Percentiles rank a stretch among this genome's conserved stretches.
Evolutionary conservation across 768 basidiomycete genomes (phyloP).

Genomic region (Tricholoma saponaceum): DNA sequence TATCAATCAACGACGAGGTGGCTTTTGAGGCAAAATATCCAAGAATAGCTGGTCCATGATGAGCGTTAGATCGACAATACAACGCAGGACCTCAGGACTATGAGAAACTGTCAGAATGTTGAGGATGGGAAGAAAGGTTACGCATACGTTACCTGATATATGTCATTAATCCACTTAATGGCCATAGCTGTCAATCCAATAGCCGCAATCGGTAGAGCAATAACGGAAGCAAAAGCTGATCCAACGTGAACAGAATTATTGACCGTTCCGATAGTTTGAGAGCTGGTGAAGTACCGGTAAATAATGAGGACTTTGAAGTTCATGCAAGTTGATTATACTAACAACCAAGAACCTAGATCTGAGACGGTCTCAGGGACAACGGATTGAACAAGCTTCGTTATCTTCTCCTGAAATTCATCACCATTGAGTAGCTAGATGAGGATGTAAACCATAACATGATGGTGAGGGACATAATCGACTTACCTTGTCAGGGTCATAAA

Average conservation of each 20-base stretch:
- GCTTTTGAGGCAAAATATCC: not conserved
- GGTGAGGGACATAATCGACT: not conserved
- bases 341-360: not conserved
- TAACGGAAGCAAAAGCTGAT: not conserved
- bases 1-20: not conserved
- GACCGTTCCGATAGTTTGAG: not conserved
- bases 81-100: not conserved
- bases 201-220: not conserved
- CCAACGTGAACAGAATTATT: not conserved
- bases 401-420: not conserved
- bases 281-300: not conserved
- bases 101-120: not conserved
- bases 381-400: not conserved
- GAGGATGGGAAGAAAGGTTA: not conserved
- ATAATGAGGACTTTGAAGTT: not conserved
- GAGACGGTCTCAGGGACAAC: not conserved
- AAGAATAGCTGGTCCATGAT: not conserved
- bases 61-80: constrained; percentile 1
- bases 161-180: not conserved
- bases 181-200: not conserved
- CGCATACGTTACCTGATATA: not conserved
- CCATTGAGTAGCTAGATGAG: not conserved
- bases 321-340: not conserved
- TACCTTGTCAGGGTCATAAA: constrained; percentile 17
- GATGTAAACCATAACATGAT: not conserved